Evolutionary conservation across 805 yeast species (phyloP).

Genomic region (Blastobotrys muscicola): DNA sequence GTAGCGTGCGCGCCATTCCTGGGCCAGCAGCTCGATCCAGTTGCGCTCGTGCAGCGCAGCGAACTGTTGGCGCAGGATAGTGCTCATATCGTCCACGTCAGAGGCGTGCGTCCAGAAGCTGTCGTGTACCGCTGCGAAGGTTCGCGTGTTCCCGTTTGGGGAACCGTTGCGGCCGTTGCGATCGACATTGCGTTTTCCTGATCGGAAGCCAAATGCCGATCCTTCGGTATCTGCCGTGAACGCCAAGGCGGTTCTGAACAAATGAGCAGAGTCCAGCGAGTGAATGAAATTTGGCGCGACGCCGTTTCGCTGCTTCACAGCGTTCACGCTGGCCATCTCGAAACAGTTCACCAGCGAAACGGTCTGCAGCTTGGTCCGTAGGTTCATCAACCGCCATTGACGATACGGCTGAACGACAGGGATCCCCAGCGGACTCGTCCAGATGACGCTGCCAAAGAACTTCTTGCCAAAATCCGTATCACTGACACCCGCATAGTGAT

Average conservation of each 20-base stretch:
- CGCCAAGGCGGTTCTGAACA: constrained; percentile 75
- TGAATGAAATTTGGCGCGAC: constrained; percentile 94
- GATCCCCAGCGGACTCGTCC: constrained; percentile 93
- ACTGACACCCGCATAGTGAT: constrained; percentile 53
- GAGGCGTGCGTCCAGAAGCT: constrained; percentile 97
- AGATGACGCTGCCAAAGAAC: constrained; percentile 75
- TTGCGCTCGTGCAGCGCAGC: constrained; percentile 57
- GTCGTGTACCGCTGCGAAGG: constrained; percentile 93
- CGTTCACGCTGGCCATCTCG: constrained; percentile 66
- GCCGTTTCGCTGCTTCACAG: constrained; percentile 81
- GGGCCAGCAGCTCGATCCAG: constrained; percentile 54
- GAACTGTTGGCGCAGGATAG: constrained; percentile 63
- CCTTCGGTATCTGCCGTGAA: constrained; percentile 29
- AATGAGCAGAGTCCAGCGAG: constrained; percentile 92
- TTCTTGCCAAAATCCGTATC: constrained; percentile 31
- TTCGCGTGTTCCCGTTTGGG: constrained; percentile 32
- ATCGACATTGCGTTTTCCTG: no score
- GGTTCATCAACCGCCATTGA: constrained; percentile 46
- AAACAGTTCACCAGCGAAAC: constrained; percentile 83
- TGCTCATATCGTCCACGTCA: constrained; percentile 64
- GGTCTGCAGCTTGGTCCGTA: constrained; percentile 74
- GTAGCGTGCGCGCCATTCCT: constrained; percentile 75
- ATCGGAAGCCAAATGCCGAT: no score
- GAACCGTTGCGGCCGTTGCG: no score
- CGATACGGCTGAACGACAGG: constrained; percentile 97